A percentile compares a stretch with the other conserved stretches of the same genome.
These are phyloP conservation scores for Globisporangium okanoganense DNA, from an alignment of 352 stramenopile species.

Conservation along the genomic window DNA sequence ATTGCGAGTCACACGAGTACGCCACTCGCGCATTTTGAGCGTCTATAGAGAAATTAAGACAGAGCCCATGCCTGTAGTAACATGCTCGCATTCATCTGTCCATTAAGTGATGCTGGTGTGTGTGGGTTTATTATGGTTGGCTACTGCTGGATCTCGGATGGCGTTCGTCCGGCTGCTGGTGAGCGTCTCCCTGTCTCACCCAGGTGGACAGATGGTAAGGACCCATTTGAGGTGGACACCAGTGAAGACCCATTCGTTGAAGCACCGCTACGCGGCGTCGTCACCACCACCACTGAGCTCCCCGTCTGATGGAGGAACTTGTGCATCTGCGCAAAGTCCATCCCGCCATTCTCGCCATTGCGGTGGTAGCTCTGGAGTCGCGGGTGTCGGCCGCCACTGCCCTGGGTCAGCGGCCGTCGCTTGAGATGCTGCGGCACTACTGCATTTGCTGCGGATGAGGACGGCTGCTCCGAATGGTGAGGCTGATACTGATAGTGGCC, in stretches of 20 bases:
- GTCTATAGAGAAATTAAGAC: not conserved
- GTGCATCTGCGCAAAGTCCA: conserved; percentile 64
- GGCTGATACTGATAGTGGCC: not conserved
- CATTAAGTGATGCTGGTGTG: not conserved
- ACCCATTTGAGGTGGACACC: not conserved
- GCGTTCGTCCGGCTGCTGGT: not conserved
- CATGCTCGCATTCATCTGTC: not conserved
- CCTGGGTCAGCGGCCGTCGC: conserved; percentile 43
- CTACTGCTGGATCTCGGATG: not conserved
- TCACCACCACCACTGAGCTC: not conserved
- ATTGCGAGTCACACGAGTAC: conserved; percentile 28
- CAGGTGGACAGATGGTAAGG: conserved; percentile 4
- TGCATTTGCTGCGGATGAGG: not conserved
- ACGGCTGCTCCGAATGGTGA: not conserved
- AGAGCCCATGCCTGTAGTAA: not conserved
- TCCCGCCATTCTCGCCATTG: conserved; percentile 15
- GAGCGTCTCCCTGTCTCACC: conserved; percentile 2
- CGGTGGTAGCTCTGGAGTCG: conserved; percentile 25
- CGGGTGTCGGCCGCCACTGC: conserved; percentile 26
- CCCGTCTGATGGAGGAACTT: conserved; percentile 62
- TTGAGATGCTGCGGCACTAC: conserved; percentile 18
- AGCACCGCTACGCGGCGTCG: not conserved
- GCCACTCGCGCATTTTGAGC: conserved; percentile 42
- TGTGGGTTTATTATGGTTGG: no score
- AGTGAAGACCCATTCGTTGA: not conserved